Base-by-base conservation (phyloP, 2,329 filamentous ascomycete species). In the Cladophialophora yegresii region DNA sequence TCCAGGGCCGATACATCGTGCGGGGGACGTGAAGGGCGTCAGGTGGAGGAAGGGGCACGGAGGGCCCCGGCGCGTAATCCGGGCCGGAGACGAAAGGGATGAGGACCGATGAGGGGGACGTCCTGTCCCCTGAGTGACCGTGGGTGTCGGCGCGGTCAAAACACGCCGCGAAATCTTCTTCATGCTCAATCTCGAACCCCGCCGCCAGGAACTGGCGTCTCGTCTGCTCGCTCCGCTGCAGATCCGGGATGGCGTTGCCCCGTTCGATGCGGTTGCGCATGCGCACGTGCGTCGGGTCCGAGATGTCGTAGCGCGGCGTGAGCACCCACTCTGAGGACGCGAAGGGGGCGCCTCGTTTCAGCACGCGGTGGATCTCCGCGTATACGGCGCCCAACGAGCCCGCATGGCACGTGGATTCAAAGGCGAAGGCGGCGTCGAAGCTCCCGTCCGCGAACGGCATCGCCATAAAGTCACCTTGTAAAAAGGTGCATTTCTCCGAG, bases 301-400 rank as follows among this genome's bases (percentile, higher is more conserved):
- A 50, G 2, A 68, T 65, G 63, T 75, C 70, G 45, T 69, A 75
- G 12, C 57, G 63, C 30, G 71, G 69, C 10, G 72, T 75, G 58
- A 75, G 69, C 49, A 75, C 70, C 73, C 73, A 73, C 55, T 75
- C 73, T 28, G 69, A 69, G 10, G 72, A 66, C 4, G 70, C 73
- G 62, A 74, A 72, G 9, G 60, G 26, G 5, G 69, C 73, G 4
- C 72, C 72, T 1, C 70, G 71, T 54, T 73, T 75, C 28, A 75
- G 64, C 1, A 75, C 74, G n/a, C 71, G 69, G 50, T 43, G 67
- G 12, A 74, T 70, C 47, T 73, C 64, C 3, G 55, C 56, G 67
- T 75, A 75, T 4, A 73, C 72, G 22, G 40, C 64, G 47, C 56
- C 36, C n/a, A 74, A 67, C 30, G 62, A 63, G 12, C 72, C 71